A percentile compares a stretch with the other conserved stretches of the same genome.
Conservation (phyloP, 495 filamentous ascomycete species). For the Stereocaulon alpinum region DNA sequence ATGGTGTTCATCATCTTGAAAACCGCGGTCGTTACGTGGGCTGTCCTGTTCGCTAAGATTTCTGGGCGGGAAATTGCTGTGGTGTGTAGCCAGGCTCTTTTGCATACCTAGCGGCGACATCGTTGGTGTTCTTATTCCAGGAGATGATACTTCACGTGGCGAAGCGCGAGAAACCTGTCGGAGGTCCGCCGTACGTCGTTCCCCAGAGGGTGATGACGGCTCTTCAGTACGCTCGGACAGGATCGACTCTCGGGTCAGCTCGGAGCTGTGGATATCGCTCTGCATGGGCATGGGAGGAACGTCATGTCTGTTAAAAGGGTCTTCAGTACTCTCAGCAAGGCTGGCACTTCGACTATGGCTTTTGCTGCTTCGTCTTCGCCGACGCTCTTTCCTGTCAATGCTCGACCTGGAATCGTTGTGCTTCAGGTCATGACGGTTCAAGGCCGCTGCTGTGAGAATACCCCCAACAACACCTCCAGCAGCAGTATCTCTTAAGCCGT, state of each 20-base stretch:
- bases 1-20: constrained; percentile 33
- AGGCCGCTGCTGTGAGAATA: constrained; percentile 51
- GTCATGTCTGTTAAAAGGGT: constrained; percentile 49
- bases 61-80: constrained; percentile 49
- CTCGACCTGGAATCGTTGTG: constrained; percentile 56
- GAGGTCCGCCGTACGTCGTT: constrained; percentile 33
- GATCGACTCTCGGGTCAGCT: constrained; percentile 81
- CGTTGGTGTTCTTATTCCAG: constrained; percentile 43
- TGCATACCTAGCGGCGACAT: constrained; percentile 41
- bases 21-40: constrained; percentile 38
- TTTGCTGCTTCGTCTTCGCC: constrained; percentile 36
- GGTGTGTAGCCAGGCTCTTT: constrained; percentile 42
- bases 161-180: constrained; percentile 48
- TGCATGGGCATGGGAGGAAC: constrained; percentile 75
- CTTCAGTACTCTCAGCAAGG: constrained; percentile 49
- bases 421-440: constrained; percentile 54
- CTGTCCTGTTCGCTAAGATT: constrained; percentile 40
- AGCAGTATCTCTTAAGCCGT: constrained; percentile 42
- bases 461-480: constrained; percentile 44
- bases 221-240: constrained; percentile 70
- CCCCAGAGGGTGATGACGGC: constrained; percentile 32
- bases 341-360: constrained; percentile 47
- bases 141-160: constrained; percentile 40
- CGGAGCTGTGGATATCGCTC: constrained; percentile 73
- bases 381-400: constrained; percentile 41